Percentiles rank a stretch among this genome's conserved stretches.
phyloP scores from a whole-genome alignment of 495 filamentous ascomycete species.

The Ascodesmis nigricans region DNA sequence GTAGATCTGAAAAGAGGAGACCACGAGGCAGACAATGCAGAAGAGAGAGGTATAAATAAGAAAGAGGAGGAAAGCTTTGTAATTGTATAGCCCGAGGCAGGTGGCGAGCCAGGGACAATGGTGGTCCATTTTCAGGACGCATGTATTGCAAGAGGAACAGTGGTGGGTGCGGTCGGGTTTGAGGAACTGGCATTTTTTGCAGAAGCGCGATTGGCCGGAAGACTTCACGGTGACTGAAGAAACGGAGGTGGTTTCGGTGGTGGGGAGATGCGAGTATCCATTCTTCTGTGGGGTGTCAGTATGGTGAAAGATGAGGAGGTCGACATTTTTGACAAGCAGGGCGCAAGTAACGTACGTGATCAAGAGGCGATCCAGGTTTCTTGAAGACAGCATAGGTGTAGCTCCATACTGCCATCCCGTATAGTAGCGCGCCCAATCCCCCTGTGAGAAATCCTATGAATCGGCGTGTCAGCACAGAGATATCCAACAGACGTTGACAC shows the following conservation, averaged over 20 bases:
- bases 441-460: slow-evolving; percentile 1
- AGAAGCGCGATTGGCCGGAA: slow-evolving; percentile 64
- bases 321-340: too few relatives aligned
- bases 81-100: slow-evolving; percentile 81
- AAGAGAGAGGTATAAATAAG: slow-evolving; percentile 77
- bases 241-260: slow-evolving; percentile 33
- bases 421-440: slow-evolving; percentile 44
- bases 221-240: slow-evolving; percentile 71
- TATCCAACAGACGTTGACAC: slow-evolving; percentile 2
- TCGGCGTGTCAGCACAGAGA: background rate
- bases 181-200: slow-evolving; percentile 84
- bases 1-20: slow-evolving; percentile 58
- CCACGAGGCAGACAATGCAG: slow-evolving; percentile 57
- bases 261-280: slow-evolving; percentile 42
- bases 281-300: slow-evolving; percentile 27
- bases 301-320: slow-evolving; percentile 35
- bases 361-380: slow-evolving; percentile 48
- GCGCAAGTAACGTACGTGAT: slow-evolving; percentile 28
- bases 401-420: slow-evolving; percentile 57
- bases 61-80: slow-evolving; percentile 88
- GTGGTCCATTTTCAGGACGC: slow-evolving; percentile 98
- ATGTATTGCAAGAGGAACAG: slow-evolving; percentile 77
- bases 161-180: slow-evolving; percentile 96
- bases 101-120: slow-evolving; percentile 97
- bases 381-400: slow-evolving; percentile 89